Percentiles rank a stretch among this genome's conserved stretches.
Conservation (phyloP, 2,329 filamentous ascomycete genomes). For the Xylariales sp. region DNA sequence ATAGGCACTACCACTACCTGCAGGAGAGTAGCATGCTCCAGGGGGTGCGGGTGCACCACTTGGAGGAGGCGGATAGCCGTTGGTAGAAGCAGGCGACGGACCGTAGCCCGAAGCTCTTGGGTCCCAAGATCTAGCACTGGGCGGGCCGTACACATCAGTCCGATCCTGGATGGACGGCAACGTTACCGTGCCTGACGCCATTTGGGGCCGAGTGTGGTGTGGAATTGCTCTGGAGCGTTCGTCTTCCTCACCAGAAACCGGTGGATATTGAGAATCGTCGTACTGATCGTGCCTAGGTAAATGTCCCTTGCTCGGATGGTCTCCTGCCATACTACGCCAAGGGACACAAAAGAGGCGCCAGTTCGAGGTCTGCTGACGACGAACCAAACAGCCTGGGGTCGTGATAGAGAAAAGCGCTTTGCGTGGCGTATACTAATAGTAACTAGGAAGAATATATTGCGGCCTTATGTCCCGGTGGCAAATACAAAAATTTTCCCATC, state of each 20-base stretch:
- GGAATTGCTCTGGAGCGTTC: conserved; percentile 51
- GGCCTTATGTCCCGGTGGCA: conserved; percentile 23
- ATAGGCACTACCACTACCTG: conserved; percentile 40
- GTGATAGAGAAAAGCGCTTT: conserved; percentile 19
- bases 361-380: conserved; percentile 43
- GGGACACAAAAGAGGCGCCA: conserved; percentile 48
- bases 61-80: conserved; percentile 58
- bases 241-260: conserved; percentile 57
- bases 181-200: conserved; percentile 58
- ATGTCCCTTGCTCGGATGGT: conserved; percentile 51
- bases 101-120: conserved; percentile 54
- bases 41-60: conserved; percentile 38
- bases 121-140: conserved; percentile 46
- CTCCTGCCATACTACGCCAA: conserved; percentile 54
- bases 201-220: conserved; percentile 51
- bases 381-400: conserved; percentile 40
- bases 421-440: conserved; percentile 18
- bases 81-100: conserved; percentile 57
- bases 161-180: conserved; percentile 64
- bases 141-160: conserved; percentile 48
- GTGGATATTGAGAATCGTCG: conserved; percentile 58
- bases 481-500: conserved; percentile 30
- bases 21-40: conserved; percentile 45
- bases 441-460: conserved; percentile 11
- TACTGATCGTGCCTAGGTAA: conserved; percentile 50